Evolutionary conservation across 2,329 filamentous ascomycete species (phyloP), one percentile per base, ranked within the genome.

Genomic region (Colletotrichum sp.): DNA sequence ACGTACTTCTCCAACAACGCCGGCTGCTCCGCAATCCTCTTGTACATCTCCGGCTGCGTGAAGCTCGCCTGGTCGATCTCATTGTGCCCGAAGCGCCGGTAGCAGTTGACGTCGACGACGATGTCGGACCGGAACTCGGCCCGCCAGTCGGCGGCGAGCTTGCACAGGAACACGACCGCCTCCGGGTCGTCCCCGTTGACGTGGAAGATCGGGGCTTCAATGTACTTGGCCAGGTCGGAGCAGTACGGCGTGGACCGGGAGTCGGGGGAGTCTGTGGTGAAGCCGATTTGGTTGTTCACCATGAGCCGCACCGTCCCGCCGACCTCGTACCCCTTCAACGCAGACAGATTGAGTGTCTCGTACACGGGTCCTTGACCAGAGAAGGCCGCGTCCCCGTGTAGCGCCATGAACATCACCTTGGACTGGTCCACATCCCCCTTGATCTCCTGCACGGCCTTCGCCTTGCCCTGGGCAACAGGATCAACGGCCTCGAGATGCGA

Each of bases 41-140:
- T 98, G 92, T 99, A 99, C 97, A 99, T 99, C 80, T 98, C 89
- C 49, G 97, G 97, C 86, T 99, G 97, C n/a, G 97, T 99, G 90
- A 99, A 99, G 57, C 96, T 98, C 63, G 97, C 97, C 90, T 99
- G 97, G 84, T 99, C 97, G 11, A 97, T 99, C 90, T 99, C 97
- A 88, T 99, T 99, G 92, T 99, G 97, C 77, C 97, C 97, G 85
- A 98, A 93, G 89, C 98, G 99, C 83, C 97, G 95, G 91, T 99
- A 99, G 91, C 97, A 99, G 83, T 99, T 95, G 82, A 99, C 93
- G 85, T 99, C 97, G 82, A 99, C 95, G 80, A 99, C 96, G 78
- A 98, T 96, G 84, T 99, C 97, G 83, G 96, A 95, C 90, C 98
- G 98, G 92, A 99, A 99, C 89, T 98, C 94, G 77, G 97, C 97